A percentile compares a stretch with the other conserved stretches of the same genome.
Conservation (phyloP, 129 eudicot genomes). For the Deinandra increscens region DNA sequence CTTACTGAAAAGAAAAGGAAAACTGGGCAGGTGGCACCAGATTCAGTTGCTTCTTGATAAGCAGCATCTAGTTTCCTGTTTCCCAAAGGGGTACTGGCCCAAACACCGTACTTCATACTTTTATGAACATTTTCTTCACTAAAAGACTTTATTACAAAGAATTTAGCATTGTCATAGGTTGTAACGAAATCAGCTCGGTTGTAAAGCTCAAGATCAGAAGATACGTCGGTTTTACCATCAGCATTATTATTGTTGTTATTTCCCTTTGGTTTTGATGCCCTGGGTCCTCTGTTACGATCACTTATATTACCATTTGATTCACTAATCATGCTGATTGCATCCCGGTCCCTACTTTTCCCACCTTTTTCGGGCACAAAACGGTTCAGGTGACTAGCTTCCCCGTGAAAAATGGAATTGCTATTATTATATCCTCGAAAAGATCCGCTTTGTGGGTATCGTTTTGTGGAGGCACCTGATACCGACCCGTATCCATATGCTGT, state of each 20-base stretch:
- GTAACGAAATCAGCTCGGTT: conserved; percentile 69
- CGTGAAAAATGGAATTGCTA: conserved; percentile 40
- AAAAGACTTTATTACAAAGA: conserved; percentile 91
- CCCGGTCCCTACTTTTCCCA: conserved; percentile 62
- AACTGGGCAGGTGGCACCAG: conserved; percentile 53
- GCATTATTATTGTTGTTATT: conserved; percentile 27
- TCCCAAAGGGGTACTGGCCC: conserved; percentile 96
- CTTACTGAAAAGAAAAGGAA: conserved; percentile 90
- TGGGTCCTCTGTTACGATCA: conserved; percentile 89
- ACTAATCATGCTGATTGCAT: conserved; percentile 29
- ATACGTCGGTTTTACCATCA: conserved; percentile 44
- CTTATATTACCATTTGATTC: conserved; percentile 53
- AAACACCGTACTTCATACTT: conserved; percentile 80
- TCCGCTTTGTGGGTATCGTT: conserved; percentile 54
- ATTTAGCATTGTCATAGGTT: conserved; percentile 61
- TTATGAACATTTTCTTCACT: conserved; percentile 93
- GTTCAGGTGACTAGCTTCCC: conserved; percentile 48
- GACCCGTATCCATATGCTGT: conserved; percentile 57
- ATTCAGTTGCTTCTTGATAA: conserved; percentile 71
- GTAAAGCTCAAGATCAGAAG: conserved; percentile 48
- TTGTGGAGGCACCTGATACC: conserved; percentile 50
- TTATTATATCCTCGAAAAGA: conserved; percentile 42
- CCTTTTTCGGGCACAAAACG: conserved; percentile 50
- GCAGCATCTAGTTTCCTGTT: conserved; percentile 90
- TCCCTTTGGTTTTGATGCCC: conserved; percentile 65